These are phyloP conservation scores for Suillus subaureus DNA, from an alignment of 768 basidiomycete species.

Conservation along the genomic window DNA sequence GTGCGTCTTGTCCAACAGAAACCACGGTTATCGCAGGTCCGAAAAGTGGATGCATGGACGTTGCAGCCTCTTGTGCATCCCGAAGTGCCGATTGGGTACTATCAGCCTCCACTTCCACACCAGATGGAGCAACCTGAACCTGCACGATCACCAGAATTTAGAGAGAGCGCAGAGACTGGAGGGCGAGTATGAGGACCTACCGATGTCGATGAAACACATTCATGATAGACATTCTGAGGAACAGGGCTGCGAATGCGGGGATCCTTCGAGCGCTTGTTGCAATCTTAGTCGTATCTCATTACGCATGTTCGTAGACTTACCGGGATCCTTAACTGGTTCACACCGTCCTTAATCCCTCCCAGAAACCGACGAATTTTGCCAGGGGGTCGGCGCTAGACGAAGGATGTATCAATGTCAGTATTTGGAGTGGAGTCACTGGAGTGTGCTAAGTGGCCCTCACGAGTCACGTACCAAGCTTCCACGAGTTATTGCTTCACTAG, in stretches of 20 bases:
- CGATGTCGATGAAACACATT: background rate
- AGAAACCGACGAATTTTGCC: background rate
- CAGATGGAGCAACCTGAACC: too few species aligned
- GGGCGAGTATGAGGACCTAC: background rate
- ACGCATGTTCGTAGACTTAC: background rate
- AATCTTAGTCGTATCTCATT: background rate
- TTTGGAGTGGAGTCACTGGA: background rate
- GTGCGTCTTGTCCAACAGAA: background rate
- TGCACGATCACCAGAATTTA: background rate
- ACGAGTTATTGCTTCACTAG: background rate
- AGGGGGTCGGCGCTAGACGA: background rate
- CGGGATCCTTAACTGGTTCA: background rate
- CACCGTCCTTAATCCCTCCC: background rate
- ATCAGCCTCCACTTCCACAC: background rate
- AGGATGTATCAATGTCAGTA: background rate
- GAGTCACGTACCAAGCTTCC: background rate
- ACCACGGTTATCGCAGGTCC: background rate
- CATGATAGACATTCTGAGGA: too few species aligned
- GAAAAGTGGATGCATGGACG: background rate
- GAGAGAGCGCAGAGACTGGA: background rate
- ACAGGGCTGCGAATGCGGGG: background rate
- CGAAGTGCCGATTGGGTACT: background rate
- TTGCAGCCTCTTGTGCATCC: background rate
- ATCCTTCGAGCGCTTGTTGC: background rate
- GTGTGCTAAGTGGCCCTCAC: background rate